A percentile compares a stretch with the other conserved stretches of the same genome.
These are phyloP conservation scores for Silene noctiflora DNA, from an alignment of 179 eudicot species.

Conservation along the genomic window DNA sequence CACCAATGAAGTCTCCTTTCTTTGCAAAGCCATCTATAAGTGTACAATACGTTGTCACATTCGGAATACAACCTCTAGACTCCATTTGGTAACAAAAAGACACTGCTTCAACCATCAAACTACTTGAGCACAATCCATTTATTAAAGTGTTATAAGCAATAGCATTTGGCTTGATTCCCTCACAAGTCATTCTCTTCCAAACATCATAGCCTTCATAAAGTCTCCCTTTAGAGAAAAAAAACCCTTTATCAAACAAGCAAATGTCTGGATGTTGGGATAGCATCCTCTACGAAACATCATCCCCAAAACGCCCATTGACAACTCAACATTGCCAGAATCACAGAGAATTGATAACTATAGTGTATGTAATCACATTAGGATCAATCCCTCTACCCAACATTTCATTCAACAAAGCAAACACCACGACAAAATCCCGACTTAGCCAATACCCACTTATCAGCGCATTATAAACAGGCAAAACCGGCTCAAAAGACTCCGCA, in stretches of 20 bases:
- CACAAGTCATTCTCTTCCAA: constrained; percentile 50
- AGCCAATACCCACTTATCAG: constrained; percentile 64
- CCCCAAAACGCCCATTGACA: constrained; percentile 55
- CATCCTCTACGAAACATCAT: constrained; percentile 60
- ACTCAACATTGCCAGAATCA: constrained; percentile 47
- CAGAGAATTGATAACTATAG: constrained; percentile 54
- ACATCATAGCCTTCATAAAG: constrained; percentile 51
- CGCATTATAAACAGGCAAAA: constrained; percentile 73
- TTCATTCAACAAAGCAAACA: constrained; percentile 51
- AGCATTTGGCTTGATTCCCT: constrained; percentile 57
- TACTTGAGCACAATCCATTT: constrained; percentile 50
- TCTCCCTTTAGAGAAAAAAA: constrained; percentile 44
- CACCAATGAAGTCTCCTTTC: constrained; percentile 53
- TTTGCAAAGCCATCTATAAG: constrained; percentile 68
- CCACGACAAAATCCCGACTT: constrained; percentile 39
- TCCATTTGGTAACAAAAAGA: constrained; percentile 51
- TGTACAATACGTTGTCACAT: constrained; percentile 59
- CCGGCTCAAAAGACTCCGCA: constrained; percentile 40
- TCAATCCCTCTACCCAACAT: constrained; percentile 45
- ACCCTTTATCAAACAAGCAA: constrained; percentile 63
- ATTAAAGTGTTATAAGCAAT: constrained; percentile 65
- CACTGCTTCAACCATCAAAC: constrained; percentile 44
- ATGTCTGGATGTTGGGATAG: constrained; percentile 53
- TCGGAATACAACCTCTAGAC: constrained; percentile 43
- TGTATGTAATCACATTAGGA: constrained; percentile 67